Base-by-base conservation (phyloP, 2,329 filamentous ascomycete genomes). In the Lasiodiplodia citricola region DNA sequence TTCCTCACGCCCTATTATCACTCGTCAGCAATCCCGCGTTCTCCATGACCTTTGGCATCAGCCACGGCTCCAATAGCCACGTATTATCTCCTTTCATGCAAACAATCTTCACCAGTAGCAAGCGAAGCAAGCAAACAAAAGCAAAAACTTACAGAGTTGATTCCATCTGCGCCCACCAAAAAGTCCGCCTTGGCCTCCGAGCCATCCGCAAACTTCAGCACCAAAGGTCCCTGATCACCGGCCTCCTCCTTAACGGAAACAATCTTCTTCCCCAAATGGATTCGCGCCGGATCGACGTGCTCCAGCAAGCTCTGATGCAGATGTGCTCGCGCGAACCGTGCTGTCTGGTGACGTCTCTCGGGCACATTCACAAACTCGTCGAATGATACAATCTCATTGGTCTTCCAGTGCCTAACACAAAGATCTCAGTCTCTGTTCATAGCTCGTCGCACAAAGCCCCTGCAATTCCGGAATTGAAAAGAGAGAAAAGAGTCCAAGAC, bases 161-260 rank as follows among this genome's bases (percentile, higher is more conserved):
- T 75, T 1, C 79, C 78, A 72, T 81, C 79, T 44, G 79, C 75
- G 25, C 78, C 79, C 3, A 81, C 44, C 0, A 80, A 64, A 21
- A 80, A 66, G 69, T 80, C 78, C 37, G 75, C 74, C 4, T 55
- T 72, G 13, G 69, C 70, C n/a, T 56, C 71, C 7, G 74, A 73
- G 6, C 75, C 76, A 69, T 80, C 78, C 25, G 72, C 56, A 66
- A 80, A 81, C 6, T 68, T 66, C 51, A 80, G 68, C 3, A 68
- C 44, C 66, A 7, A 80, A 71, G 14, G 72, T 69, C 18, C 74
- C 50, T 3, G 62, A 58, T 16, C 3, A 44, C 41, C 62, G 31
- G 54, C 70, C 67, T 3, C 64, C 67, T 63, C 58, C 23, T 62
- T 25, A 0, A 72, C 71, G 11, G 71, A 52, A 1, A 72, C 65